These are phyloP conservation scores for Kalmanozyma brasiliensis DNA, from an alignment of 1,284 basidiomycete genomes.

Conservation along the genomic window DNA sequence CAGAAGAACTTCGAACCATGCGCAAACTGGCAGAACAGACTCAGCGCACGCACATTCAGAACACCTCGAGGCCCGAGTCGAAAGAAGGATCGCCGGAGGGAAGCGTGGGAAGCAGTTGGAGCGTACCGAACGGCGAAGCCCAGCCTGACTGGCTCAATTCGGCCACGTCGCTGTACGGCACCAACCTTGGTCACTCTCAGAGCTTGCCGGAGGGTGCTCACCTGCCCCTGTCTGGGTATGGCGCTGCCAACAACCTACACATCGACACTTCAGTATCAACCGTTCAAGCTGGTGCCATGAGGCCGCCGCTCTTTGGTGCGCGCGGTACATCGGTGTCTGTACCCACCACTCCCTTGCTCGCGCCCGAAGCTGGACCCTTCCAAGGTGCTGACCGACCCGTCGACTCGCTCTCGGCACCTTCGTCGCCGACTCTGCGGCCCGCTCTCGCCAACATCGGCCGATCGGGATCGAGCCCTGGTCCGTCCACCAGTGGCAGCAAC, in stretches of 20 bases:
- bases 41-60: conserved; percentile 46
- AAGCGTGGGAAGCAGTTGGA: conserved; percentile 25
- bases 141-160: conserved; percentile 37
- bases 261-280: conserved; percentile 34
- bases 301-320: conserved; percentile 32
- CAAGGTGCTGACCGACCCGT: conserved; percentile 33
- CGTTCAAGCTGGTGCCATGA: conserved; percentile 10
- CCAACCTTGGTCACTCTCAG: conserved; percentile 9
- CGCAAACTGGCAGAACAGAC: conserved; percentile 47
- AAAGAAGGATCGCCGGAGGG: conserved; percentile 34
- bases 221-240: conserved; percentile 26
- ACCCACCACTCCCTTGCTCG: conserved; percentile 40
- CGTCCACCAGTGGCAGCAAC: conserved; percentile 8
- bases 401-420: conserved; percentile 48
- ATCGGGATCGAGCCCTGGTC: conserved; percentile 42
- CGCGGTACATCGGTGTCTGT: conserved; percentile 38
- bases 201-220: conserved; percentile 40
- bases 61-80: conserved; percentile 25
- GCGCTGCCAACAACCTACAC: conserved; percentile 10
- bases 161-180: conserved; percentile 18
- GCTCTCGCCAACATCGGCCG: conserved; percentile 32
- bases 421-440: conserved; percentile 40
- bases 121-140: conserved; percentile 5
- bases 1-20: conserved; percentile 36
- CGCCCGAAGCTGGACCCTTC: conserved; percentile 35